Percentiles rank a stretch among this genome's conserved stretches.
phyloP scores from a whole-genome alignment of 2,329 filamentous ascomycete genomes.

The Xylariaceae sp. region DNA sequence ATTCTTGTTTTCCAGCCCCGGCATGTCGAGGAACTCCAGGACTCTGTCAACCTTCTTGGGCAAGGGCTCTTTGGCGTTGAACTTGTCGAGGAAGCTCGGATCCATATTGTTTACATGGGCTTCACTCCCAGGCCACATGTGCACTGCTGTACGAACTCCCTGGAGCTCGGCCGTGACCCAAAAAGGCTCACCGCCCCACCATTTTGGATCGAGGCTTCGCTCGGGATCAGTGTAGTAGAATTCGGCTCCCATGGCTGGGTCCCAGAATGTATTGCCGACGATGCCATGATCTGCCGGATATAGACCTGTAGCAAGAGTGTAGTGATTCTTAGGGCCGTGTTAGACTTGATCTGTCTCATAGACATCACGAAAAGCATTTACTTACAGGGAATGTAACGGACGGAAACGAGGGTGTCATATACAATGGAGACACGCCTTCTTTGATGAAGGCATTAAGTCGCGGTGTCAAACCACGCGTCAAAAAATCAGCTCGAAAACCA shows the following conservation, averaged over 20 bases:
- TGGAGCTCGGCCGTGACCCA: slow-evolving; percentile 90
- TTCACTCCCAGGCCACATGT: slow-evolving; percentile 99
- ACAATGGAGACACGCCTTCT: slow-evolving; percentile 81
- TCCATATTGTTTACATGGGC: slow-evolving; percentile 71
- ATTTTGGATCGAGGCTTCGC: slow-evolving; percentile 75
- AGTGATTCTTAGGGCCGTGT: slow-evolving; percentile 59
- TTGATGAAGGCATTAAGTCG: slow-evolving; percentile 71
- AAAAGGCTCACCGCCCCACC: slow-evolving; percentile 92
- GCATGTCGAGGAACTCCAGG: slow-evolving; percentile 76
- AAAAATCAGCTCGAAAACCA: slow-evolving; percentile 91
- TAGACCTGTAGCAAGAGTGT: slow-evolving; percentile 84
- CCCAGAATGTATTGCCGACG: slow-evolving; percentile 94
- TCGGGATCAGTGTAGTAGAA: slow-evolving; percentile 82
- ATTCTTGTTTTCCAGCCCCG: slow-evolving; percentile 59
- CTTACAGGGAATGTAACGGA: slow-evolving; percentile 80
- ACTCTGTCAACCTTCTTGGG: slow-evolving; percentile 72
- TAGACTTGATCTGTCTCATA: slow-evolving; percentile 7
- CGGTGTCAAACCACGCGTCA: slow-evolving; percentile 77
- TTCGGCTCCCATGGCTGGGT: slow-evolving; percentile 66
- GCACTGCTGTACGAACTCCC: slow-evolving; percentile 72
- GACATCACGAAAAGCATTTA: slow-evolving; percentile 17
- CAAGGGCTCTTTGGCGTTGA: slow-evolving; percentile 70
- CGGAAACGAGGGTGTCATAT: slow-evolving; percentile 92
- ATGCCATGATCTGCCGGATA: slow-evolving; percentile 91
- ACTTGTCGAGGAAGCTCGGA: slow-evolving; percentile 78